phyloP scores from a whole-genome alignment of 2,329 filamentous ascomycete species.

The Bipolaris cookei region DNA sequence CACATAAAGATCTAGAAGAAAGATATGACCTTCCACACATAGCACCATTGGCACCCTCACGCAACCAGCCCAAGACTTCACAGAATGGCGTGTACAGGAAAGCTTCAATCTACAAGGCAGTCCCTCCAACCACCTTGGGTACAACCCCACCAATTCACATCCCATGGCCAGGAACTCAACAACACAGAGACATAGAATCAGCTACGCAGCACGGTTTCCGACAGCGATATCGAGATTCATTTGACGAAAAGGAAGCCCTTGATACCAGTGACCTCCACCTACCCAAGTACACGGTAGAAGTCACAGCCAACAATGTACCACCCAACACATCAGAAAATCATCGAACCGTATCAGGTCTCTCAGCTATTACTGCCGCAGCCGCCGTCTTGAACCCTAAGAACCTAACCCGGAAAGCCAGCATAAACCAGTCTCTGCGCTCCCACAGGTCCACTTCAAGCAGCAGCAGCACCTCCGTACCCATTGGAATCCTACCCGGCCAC shows the following conservation, averaged over 20 bases:
- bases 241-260: constrained; percentile 1
- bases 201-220: background rate
- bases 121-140: background rate
- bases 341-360: constrained; percentile 10
- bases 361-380: background rate
- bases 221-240: constrained; percentile 4
- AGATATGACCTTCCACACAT: constrained; percentile 15
- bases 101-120: background rate
- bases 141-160: background rate
- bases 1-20: constrained; percentile 11
- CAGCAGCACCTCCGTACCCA: constrained; percentile 21
- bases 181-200: constrained; percentile 1
- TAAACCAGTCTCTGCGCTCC: constrained; percentile 16
- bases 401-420: constrained; percentile 14
- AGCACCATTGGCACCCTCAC: constrained; percentile 24
- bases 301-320: background rate
- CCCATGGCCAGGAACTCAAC: constrained; percentile 15
- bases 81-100: background rate
- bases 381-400: constrained; percentile 5
- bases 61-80: constrained; percentile 8
- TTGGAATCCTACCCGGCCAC: constrained; percentile 21
- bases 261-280: background rate
- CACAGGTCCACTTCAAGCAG: constrained; percentile 18
- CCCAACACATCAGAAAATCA: constrained; percentile 7
- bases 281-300: background rate